These are phyloP conservation scores for Elongisporangium undulatum DNA, from an alignment of 352 stramenopile species.

Conservation along the genomic window DNA sequence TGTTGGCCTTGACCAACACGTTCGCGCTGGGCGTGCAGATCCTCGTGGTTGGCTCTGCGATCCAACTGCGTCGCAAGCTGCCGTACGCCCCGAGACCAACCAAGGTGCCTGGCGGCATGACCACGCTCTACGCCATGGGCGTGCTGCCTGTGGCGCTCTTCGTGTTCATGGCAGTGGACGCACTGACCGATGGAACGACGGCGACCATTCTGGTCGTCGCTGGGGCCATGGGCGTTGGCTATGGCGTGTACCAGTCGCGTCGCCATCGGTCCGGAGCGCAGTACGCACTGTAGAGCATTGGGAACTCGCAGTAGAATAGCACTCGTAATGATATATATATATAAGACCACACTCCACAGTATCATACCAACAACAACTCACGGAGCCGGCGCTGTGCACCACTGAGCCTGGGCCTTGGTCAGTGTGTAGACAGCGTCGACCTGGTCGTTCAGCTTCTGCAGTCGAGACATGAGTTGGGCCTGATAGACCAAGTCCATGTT, in stretches of 20 bases:
- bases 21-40: slow-evolving; percentile 83
- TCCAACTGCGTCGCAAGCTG: slow-evolving; percentile 77
- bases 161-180: slow-evolving; percentile 30
- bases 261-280: neutral
- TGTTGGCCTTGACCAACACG: slow-evolving; percentile 89
- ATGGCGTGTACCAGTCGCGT: slow-evolving; percentile 23
- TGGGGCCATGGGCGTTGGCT: slow-evolving; percentile 24
- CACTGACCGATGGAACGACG: slow-evolving; percentile 18
- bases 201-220: slow-evolving; percentile 31
- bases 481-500: neutral
- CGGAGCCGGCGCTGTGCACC: neutral
- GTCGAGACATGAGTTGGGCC: neutral
- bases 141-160: slow-evolving; percentile 25
- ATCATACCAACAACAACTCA: neutral
- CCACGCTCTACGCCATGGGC: slow-evolving; percentile 24
- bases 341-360: neutral
- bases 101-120: slow-evolving; percentile 39
- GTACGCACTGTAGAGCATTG: neutral
- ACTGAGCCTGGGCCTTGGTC: neutral
- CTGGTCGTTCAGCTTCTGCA: neutral
- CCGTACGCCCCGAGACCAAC: slow-evolving; percentile 67
- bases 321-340: neutral
- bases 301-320: neutral
- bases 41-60: slow-evolving; percentile 87
- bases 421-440: neutral